Conservation (phyloP, 2,329 filamentous ascomycete genomes). For the Diaporthe humulicola region DNA sequence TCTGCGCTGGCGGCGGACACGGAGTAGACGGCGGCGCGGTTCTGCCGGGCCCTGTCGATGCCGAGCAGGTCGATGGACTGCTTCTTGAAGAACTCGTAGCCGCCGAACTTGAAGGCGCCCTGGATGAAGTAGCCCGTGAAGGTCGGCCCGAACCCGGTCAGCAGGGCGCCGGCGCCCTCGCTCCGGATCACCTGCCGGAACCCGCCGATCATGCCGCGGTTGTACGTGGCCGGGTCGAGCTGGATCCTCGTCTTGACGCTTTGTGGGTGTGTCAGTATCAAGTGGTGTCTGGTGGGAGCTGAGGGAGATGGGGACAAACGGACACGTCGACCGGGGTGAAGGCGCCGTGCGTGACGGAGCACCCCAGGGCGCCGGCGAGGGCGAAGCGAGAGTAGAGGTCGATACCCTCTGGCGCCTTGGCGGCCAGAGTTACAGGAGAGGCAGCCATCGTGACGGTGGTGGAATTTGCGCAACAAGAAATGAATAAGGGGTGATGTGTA, state of each 20-base stretch:
- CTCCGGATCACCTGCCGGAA: slow-evolving; percentile 87
- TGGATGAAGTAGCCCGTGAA: slow-evolving; percentile 94
- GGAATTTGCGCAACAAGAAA: not conserved
- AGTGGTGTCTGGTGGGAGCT: not conserved
- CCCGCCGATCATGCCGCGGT: slow-evolving; percentile 86
- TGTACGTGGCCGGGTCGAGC: slow-evolving; percentile 91
- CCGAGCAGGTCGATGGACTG: slow-evolving; percentile 86
- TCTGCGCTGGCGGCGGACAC: slow-evolving; percentile 75
- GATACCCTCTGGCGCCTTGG: slow-evolving; percentile 59
- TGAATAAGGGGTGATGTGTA: not conserved
- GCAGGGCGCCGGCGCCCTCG: slow-evolving; percentile 87
- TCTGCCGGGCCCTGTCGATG: slow-evolving; percentile 80
- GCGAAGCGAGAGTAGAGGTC: slow-evolving; percentile 95
- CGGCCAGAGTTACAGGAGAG: not conserved
- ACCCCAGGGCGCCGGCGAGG: slow-evolving; percentile 97
- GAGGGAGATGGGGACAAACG: not conserved
- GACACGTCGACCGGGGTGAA: slow-evolving; percentile 96
- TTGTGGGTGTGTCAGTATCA: slow-evolving; percentile 39
- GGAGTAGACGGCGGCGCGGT: slow-evolving; percentile 86
- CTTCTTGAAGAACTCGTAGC: slow-evolving; percentile 97
- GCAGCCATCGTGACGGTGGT: slow-evolving; percentile 14
- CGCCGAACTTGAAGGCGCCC: slow-evolving; percentile 93
- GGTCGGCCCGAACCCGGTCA: slow-evolving; percentile 88
- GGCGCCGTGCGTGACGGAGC: slow-evolving; percentile 95
- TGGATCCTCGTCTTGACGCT: slow-evolving; percentile 97